These are phyloP conservation scores for Symbiotaphrina buchneri DNA, from an alignment of 495 filamentous ascomycete genomes.

Conservation along the genomic window DNA sequence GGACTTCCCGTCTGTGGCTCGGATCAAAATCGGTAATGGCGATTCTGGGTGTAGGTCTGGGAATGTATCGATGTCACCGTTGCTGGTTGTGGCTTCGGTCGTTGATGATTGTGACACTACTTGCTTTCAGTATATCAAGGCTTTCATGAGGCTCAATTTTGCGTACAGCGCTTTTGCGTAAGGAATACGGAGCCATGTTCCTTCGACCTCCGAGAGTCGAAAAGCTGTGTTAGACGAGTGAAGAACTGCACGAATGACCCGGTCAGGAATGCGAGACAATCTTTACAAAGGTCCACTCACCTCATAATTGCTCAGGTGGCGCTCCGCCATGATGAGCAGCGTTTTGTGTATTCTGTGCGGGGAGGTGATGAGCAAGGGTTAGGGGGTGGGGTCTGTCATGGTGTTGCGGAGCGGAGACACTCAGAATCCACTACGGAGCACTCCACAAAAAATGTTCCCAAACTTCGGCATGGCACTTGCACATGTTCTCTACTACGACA, in stretches of 20 bases:
- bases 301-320: constrained; percentile 50
- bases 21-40: constrained; percentile 54
- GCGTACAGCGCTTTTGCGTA: constrained; percentile 59
- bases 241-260: constrained; percentile 47
- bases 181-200: constrained; percentile 60
- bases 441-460: background rate
- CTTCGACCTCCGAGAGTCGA: constrained; percentile 41
- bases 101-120: constrained; percentile 9
- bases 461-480: too few species aligned
- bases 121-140: constrained; percentile 1
- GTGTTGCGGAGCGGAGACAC: too few species aligned
- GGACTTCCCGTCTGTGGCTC: constrained; percentile 57
- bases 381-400: too few species aligned
- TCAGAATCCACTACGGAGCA: too few species aligned
- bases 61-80: constrained; percentile 14
- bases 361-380: too few species aligned
- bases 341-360: too few species aligned
- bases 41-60: constrained; percentile 27
- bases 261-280: constrained; percentile 5
- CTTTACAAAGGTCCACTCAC: constrained; percentile 18
- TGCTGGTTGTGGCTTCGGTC: constrained; percentile 4
- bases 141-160: background rate
- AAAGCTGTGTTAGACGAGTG: constrained; percentile 46
- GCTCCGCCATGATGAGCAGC: constrained; percentile 25
- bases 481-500: too few species aligned